A percentile compares a stretch with the other conserved stretches of the same genome.
Evolutionary conservation across 148 eudicot species (phyloP).

Genomic region (Vaccinium macrocarpon): DNA sequence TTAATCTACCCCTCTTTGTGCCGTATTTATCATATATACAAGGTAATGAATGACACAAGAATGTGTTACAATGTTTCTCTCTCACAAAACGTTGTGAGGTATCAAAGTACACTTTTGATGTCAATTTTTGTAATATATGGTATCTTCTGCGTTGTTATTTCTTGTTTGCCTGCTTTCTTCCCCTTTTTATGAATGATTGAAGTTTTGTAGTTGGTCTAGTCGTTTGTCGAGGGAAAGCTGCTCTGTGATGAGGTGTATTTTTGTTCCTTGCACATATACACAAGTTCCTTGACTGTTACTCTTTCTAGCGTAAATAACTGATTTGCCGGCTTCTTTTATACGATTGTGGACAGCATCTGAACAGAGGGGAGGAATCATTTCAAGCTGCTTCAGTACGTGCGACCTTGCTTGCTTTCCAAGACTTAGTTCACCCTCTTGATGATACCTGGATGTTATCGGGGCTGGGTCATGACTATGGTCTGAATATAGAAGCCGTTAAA

Average conservation of each 20-base stretch:
- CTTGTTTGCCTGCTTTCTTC: not conserved
- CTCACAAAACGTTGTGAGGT: not conserved
- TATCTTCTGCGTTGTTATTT: not conserved
- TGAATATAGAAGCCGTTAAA: constrained; percentile 41
- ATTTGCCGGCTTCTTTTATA: not conserved
- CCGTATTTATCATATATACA: not conserved
- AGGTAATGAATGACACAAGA: not conserved
- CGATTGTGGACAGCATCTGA: constrained; percentile 36
- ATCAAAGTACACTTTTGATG: not conserved
- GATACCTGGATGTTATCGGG: constrained; percentile 71
- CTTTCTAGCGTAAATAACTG: not conserved
- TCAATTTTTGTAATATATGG: not conserved
- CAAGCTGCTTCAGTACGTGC: constrained; percentile 59
- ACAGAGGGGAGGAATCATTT: constrained; percentile 26
- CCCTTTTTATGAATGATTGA: not conserved
- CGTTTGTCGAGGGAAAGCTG: not conserved
- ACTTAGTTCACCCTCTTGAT: constrained; percentile 65
- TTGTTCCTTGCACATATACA: not conserved
- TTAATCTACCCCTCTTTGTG: not conserved
- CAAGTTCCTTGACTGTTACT: not conserved
- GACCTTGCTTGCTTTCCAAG: constrained; percentile 70
- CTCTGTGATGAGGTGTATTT: not conserved
- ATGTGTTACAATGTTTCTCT: not conserved
- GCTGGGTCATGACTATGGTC: constrained; percentile 78
- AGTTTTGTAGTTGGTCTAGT: not conserved